These are phyloP conservation scores for Fusarium circinatum DNA, from an alignment of 2,329 filamentous ascomycete genomes.

Conservation along the genomic window DNA sequence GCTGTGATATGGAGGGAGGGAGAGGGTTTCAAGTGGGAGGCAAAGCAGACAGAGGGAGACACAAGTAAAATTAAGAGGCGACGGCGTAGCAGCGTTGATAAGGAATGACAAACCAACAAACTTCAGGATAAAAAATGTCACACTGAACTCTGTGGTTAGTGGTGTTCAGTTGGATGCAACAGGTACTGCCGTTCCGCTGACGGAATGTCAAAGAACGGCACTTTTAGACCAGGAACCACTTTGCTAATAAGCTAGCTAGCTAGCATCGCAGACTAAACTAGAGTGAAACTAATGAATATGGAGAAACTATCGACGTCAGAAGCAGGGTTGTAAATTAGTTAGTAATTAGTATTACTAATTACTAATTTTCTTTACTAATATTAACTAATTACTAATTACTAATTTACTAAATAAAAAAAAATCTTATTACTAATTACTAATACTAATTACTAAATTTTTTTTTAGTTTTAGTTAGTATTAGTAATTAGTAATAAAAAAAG, in stretches of 20 bases:
- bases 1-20: neutral
- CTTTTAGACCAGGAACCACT: constrained; percentile 33
- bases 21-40: neutral
- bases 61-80: neutral
- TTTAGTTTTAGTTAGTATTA: no score
- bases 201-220: constrained; percentile 23
- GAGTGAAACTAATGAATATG: neutral
- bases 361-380: no score
- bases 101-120: neutral
- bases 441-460: no score
- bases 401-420: no score
- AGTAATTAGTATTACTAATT: no score
- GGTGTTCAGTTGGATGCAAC: constrained; percentile 8
- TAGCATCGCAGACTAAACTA: neutral
- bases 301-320: constrained; percentile 9
- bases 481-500: no score
- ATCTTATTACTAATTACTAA: no score
- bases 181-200: constrained; percentile 19
- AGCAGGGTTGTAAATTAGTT: no score
- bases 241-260: neutral
- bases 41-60: neutral
- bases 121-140: neutral
- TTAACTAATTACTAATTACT: no score
- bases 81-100: constrained; percentile 1
- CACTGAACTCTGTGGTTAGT: neutral